Percentiles rank a stretch among this genome's conserved stretches.
phyloP scores from a whole-genome alignment of 1,139 yeast genomes.

The Kluyveromyces sp. region DNA sequence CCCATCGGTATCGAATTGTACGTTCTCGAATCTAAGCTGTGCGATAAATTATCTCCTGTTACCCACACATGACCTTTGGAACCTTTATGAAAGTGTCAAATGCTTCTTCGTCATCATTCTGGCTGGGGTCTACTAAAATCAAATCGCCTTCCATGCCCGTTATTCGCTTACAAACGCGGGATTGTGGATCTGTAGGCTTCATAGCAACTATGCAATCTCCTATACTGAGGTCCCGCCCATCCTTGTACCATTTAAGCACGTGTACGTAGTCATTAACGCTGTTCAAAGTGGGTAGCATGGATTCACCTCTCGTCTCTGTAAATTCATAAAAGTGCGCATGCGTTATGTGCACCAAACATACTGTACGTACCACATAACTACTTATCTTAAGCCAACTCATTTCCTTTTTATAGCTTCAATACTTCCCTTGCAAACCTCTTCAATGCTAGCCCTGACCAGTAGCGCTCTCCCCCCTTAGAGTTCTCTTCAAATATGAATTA shows the following conservation, averaged over 20 bases:
- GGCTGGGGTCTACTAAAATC: constrained; percentile 70
- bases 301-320: constrained; percentile 83
- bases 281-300: constrained; percentile 88
- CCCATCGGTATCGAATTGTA: constrained; percentile 88
- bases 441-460: too few species aligned
- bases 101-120: constrained; percentile 22
- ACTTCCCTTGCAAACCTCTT: not conserved
- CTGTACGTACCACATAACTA: constrained; percentile 42
- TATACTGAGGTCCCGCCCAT: constrained; percentile 45
- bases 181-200: constrained; percentile 85
- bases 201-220: constrained; percentile 88
- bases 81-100: constrained; percentile 56
- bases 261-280: constrained; percentile 73
- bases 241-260: constrained; percentile 51
- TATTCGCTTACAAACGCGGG: constrained; percentile 82
- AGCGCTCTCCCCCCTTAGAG: not conserved
- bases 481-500: not conserved
- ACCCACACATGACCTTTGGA: constrained; percentile 92
- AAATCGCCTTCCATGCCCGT: constrained; percentile 96
- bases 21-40: constrained; percentile 83
- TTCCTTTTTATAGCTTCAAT: not conserved
- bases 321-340: constrained; percentile 66
- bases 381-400: constrained; percentile 22
- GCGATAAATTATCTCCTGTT: constrained; percentile 86
- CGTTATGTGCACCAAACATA: constrained; percentile 60